These are phyloP conservation scores for Colletotrichum orchidophilum DNA, from an alignment of 2,329 filamentous ascomycete genomes.

Conservation along the genomic window DNA sequence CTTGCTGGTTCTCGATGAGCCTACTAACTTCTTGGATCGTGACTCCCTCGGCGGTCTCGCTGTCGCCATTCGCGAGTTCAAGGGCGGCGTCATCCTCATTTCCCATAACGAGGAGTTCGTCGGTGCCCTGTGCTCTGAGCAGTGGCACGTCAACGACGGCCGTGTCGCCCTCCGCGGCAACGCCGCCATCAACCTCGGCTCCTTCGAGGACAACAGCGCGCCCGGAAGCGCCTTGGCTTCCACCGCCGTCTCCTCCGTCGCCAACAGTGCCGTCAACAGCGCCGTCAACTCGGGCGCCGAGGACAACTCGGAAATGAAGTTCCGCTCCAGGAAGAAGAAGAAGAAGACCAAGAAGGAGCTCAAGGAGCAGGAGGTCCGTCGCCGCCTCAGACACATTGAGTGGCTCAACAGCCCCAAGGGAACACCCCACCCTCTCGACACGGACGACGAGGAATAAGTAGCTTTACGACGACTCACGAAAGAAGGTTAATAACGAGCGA, in stretches of 20 bases:
- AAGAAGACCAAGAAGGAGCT: slow-evolving; percentile 97
- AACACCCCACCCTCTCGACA: slow-evolving; percentile 79
- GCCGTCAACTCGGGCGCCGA: slow-evolving; percentile 86
- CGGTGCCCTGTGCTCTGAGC: slow-evolving; percentile 92
- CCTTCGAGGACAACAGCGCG: slow-evolving; percentile 82
- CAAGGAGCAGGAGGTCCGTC: slow-evolving; percentile 90
- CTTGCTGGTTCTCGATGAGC: slow-evolving; percentile 95
- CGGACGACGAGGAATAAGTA: slow-evolving; percentile 73
- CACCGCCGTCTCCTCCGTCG: slow-evolving; percentile 64
- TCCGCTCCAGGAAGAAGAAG: slow-evolving; percentile 93
- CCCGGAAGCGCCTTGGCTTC: slow-evolving; percentile 67
- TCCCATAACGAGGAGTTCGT: slow-evolving; percentile 99
- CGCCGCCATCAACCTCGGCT: slow-evolving; percentile 77
- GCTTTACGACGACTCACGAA: slow-evolving; percentile 6
- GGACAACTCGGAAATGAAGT: slow-evolving; percentile 83
- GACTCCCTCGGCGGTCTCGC: slow-evolving; percentile 96
- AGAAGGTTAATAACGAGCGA: slow-evolving; percentile 25
- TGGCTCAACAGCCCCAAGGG: slow-evolving; percentile 89
- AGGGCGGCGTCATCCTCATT: slow-evolving; percentile 98
- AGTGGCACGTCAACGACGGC: slow-evolving; percentile 93
- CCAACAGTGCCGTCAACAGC: slow-evolving; percentile 64
- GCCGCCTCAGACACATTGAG: slow-evolving; percentile 85
- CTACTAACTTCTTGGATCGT: slow-evolving; percentile 98
- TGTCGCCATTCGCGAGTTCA: slow-evolving; percentile 98
- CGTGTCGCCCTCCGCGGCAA: slow-evolving; percentile 86